Evolutionary conservation across 768 basidiomycete species (phyloP).

Genomic region (Boletus insuetus): DNA sequence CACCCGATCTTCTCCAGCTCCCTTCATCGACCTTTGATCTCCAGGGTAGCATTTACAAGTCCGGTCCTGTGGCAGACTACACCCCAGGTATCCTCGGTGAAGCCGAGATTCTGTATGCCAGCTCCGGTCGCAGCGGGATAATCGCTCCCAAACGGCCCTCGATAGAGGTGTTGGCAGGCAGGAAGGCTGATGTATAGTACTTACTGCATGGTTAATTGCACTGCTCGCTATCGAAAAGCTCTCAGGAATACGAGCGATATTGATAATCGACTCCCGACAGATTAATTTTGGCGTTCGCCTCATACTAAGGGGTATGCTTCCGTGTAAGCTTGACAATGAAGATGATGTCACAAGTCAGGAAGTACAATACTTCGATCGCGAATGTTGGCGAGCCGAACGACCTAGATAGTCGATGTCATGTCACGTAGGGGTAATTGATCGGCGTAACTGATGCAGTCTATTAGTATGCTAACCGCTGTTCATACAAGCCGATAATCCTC

Average conservation of each 20-base stretch:
- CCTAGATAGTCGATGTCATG: too few relatives aligned
- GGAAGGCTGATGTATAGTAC: slow-evolving; percentile 28
- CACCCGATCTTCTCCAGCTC: slow-evolving; percentile 62
- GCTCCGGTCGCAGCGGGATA: slow-evolving; percentile 55
- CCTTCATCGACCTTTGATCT: slow-evolving; percentile 75
- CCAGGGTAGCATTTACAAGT: slow-evolving; percentile 51
- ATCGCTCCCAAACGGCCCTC: slow-evolving; percentile 32
- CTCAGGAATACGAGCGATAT: background rate
- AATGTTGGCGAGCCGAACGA: too few relatives aligned
- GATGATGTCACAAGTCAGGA: too few relatives aligned
- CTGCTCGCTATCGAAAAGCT: slow-evolving; percentile 15
- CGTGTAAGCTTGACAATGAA: background rate
- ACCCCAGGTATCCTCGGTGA: slow-evolving; percentile 52
- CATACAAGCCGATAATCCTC: too few relatives aligned
- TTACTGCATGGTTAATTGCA: slow-evolving; percentile 24
- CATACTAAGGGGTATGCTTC: background rate
- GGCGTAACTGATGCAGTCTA: too few relatives aligned
- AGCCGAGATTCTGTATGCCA: slow-evolving; percentile 67
- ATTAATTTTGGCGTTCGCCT: background rate
- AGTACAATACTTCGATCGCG: too few relatives aligned
- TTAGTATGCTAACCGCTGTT: too few relatives aligned
- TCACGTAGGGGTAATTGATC: too few relatives aligned
- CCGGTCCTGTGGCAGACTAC: slow-evolving; percentile 47
- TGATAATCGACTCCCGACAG: background rate
- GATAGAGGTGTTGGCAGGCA: slow-evolving; percentile 21